A percentile compares a stretch with the other conserved stretches of the same genome.
Evolutionary conservation across 2,329 filamentous ascomycete genomes (phyloP).

Genomic region (Domatiomyces globalis): DNA sequence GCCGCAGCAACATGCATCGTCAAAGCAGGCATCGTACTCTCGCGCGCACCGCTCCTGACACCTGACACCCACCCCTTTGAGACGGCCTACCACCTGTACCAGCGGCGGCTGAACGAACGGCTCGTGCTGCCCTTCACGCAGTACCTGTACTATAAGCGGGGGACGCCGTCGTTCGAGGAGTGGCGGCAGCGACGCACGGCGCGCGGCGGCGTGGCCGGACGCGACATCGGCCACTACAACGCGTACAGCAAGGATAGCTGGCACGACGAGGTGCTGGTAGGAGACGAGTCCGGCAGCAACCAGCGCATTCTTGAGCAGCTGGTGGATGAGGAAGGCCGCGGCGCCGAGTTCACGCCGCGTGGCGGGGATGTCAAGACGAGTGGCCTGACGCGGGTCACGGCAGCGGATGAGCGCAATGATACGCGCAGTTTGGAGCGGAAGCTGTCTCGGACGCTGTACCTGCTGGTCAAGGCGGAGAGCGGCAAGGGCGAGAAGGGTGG

Average conservation of each 20-base stretch:
- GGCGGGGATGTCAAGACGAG: constrained; percentile 55
- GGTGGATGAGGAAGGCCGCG: constrained; percentile 52
- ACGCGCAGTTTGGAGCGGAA: constrained; percentile 62
- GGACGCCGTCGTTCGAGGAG: constrained; percentile 69
- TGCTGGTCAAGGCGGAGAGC: constrained; percentile 57
- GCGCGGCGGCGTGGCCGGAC: constrained; percentile 56
- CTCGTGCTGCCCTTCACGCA: constrained; percentile 73
- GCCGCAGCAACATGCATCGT: constrained; percentile 31
- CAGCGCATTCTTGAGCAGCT: constrained; percentile 56
- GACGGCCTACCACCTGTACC: constrained; percentile 88
- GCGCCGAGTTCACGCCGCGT: constrained; percentile 38
- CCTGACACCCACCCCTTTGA: constrained; percentile 76
- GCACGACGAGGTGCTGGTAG: constrained; percentile 81
- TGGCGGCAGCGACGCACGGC: constrained; percentile 77
- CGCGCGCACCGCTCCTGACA: constrained; percentile 76
- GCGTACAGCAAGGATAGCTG: constrained; percentile 60
- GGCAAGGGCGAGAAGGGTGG: constrained; percentile 19
- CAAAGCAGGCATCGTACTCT: constrained; percentile 63
- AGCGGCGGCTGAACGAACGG: constrained; percentile 90
- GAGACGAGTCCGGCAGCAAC: constrained; percentile 51
- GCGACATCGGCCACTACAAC: constrained; percentile 75
- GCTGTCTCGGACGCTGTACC: constrained; percentile 70
- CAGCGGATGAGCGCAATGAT: constrained; percentile 66
- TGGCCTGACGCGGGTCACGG: constrained; percentile 46
- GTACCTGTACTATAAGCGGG: constrained; percentile 89